These are phyloP conservation scores for Eucalyptus victrix DNA, from an alignment of 345 rosid species.

Conservation along the genomic window DNA sequence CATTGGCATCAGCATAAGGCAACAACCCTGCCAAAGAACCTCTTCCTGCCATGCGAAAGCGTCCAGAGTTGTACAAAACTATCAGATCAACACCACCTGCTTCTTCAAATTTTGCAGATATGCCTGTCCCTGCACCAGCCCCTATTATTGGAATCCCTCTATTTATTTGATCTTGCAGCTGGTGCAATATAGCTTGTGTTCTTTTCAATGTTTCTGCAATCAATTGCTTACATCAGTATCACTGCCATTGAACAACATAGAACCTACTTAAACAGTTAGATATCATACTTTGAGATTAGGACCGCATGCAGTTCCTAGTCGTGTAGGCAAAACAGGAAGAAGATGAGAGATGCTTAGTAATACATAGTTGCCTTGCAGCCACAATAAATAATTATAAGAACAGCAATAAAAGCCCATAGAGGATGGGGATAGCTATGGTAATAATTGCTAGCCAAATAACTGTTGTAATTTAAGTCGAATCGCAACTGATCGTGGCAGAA, in stretches of 20 bases:
- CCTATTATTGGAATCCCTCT: conserved; percentile 79
- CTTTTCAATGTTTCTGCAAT: conserved; percentile 62
- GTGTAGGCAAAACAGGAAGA: not conserved
- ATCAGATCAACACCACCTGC: conserved; percentile 94
- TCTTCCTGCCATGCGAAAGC: conserved; percentile 98
- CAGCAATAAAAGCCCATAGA: not conserved
- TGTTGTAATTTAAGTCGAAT: not conserved
- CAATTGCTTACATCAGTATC: not conserved
- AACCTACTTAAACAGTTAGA: not conserved
- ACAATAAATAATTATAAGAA: not conserved
- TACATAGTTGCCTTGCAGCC: not conserved
- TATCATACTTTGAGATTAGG: not conserved
- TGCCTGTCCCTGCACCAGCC: conserved; percentile 98
- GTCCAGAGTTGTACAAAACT: conserved; percentile 86
- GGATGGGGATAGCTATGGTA: not conserved
- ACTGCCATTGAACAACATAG: not conserved
- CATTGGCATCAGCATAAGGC: conserved; percentile 96
- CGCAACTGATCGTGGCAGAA: not conserved
- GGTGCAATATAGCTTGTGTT: conserved; percentile 54
- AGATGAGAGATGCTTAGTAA: not conserved
- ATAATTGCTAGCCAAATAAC: not conserved
- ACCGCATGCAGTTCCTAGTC: not conserved
- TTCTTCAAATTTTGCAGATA: conserved; percentile 97
- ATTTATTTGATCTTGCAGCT: conserved; percentile 53
- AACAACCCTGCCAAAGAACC: conserved; percentile 91